Percentiles rank a stretch among this genome's conserved stretches.
phyloP scores from a whole-genome alignment of 331 rosid species.

The Stylosanthes scabra region DNA sequence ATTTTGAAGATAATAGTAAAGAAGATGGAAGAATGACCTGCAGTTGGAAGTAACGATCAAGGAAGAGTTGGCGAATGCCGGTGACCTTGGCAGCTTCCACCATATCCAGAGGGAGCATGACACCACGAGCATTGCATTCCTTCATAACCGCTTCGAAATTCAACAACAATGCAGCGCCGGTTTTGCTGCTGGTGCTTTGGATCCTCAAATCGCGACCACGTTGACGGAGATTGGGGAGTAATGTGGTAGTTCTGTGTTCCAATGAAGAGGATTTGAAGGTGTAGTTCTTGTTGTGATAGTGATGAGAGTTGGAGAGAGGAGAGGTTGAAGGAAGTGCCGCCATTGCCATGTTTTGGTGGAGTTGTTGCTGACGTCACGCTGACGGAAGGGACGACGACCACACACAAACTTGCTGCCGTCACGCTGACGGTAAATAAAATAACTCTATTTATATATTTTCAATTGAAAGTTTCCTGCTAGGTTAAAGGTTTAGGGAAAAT shows the following conservation, averaged over 20 bases:
- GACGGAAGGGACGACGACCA: too few relatives aligned
- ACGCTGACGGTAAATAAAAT: too few relatives aligned
- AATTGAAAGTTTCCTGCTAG: too few relatives aligned
- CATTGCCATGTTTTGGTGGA: conserved; percentile 32
- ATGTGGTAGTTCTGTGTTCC: background rate
- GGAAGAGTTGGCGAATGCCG: conserved; percentile 81
- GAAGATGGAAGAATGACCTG: conserved; percentile 53
- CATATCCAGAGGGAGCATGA: conserved; percentile 78
- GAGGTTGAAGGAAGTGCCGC: conserved; percentile 32
- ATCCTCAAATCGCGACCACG: conserved; percentile 17
- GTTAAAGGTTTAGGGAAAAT: too few relatives aligned
- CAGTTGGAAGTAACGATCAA: conserved; percentile 79
- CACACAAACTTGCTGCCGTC: too few relatives aligned
- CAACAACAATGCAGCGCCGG: conserved; percentile 43
- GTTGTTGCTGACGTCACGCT: too few relatives aligned
- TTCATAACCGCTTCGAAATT: conserved; percentile 79
- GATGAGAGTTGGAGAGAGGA: conserved; percentile 9
- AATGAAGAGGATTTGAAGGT: background rate
- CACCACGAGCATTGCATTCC: conserved; percentile 73
- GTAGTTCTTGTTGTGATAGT: background rate
- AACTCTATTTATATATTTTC: too few relatives aligned
- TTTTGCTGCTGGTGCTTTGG: conserved; percentile 34
- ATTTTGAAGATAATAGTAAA: background rate
- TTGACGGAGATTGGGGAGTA: background rate
- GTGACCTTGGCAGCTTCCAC: conserved; percentile 76